Base-by-base conservation (phyloP, 2,329 filamentous ascomycete species). In the Dothideomycetes sp. region DNA sequence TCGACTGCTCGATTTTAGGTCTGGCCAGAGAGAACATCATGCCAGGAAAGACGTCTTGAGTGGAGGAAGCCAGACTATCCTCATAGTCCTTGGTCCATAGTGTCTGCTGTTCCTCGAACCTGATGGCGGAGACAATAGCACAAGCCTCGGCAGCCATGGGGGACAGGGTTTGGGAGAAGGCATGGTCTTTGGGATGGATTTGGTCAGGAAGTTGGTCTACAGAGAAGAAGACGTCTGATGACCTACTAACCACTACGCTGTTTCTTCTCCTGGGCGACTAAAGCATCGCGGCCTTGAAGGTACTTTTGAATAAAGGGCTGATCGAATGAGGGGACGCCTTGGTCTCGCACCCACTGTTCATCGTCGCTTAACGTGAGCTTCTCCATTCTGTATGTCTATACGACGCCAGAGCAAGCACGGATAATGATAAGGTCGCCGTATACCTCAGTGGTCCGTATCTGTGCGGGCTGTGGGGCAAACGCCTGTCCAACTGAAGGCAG, bases 21-120 rank as follows among this genome's bases (percentile, higher is more conserved):
- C 87, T 89, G 50, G 86, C 86, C 27, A 89, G 70, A 27, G 75
- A 79, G 62, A 94, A 95, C 83, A 94, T 91, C 81, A 94, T 94
- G 9, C 88, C 88, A 1, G 86, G 86, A 55, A 83, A 85, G 37
- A 89, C 66, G 49, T 77, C 75, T 19, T 35, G 34, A 18, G 64
- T 65, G 41, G 75, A 64, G 47, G 74, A 72, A 3, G 80, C 78
- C 3, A 86, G 65, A 33, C 70, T 70, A 53, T 88, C 79, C 51
- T 89, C 82, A 36, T 82, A 75, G 34, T 76, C 72, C 22, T 74
- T 68, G 8, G 79, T 86, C 88, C 87, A 94, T 44, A 89, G 66
- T 3, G 76, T 79, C 38, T 71, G 66, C 52, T 79, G 75, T 63
- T 96, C 89, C 51, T 84, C 75, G 37, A 77, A 73, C 32, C 87